Evolutionary conservation across 2,329 filamentous ascomycete species (phyloP), one percentile per base, ranked within the genome.

Genomic region (Claviceps monticola): DNA sequence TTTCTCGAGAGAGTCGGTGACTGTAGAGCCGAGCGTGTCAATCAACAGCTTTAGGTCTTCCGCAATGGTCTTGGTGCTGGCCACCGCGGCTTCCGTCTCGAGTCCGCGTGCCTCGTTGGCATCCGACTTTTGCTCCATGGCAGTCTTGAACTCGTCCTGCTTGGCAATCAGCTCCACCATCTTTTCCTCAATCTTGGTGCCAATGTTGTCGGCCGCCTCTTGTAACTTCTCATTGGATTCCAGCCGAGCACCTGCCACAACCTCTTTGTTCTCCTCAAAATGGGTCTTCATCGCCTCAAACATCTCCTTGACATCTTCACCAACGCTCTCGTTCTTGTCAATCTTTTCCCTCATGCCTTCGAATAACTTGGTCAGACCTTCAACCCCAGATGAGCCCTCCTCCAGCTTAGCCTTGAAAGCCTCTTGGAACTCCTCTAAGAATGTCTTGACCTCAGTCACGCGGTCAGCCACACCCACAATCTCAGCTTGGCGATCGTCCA

Each of bases 1-100:
- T 67, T 89, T 91, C 61, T 95, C 87, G 52, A 90, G 79, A 1
- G 86, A 84, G 51, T 94, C 88, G 0, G 84, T 86, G 51, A 95
- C 82, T 6, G 83, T 84, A 38, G 81, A 80, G 7, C 88, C 87
- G 46, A 96, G 82, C 0, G 87, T 89, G 59, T 95, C 89, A 52
- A 95, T 83, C 1, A 94, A 80, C 8, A 87, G 71, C 66, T 88
- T 91, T 53, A 97, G 79, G 59, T 97, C 93, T 55, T 96, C 90
- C 0, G 88, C 82, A 50, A 94, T 79, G 4, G 79, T 75, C 68
- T 89, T 95, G 26, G 86, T 91, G 55, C 76, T 79, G 16, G 82
- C 74, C 7, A 94, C 73, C 4, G 88, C 80, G 51, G 86, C 83
- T 53, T 90, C 80, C 56, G 89, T 82, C 56, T 85, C 79, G 37